Conservation (phyloP, 2,329 filamentous ascomycete species). For the Oidium heveae region DNA sequence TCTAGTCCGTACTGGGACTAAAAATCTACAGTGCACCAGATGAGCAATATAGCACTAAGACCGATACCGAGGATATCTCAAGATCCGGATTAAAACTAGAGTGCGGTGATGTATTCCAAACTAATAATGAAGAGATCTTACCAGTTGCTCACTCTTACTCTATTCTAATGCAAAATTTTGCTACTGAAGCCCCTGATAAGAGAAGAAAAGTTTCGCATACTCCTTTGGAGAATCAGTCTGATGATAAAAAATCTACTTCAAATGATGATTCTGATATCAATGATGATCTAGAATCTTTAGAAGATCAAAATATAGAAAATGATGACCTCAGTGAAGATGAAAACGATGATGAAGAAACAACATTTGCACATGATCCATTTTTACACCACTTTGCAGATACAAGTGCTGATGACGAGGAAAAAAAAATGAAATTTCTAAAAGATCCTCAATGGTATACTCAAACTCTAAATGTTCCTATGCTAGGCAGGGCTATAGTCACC, state of each 20-base stretch:
- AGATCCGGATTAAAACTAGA: constrained; percentile 13
- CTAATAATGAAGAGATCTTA: constrained; percentile 17
- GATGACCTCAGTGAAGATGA: constrained; percentile 16
- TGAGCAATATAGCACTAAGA: constrained; percentile 14
- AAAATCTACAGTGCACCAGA: constrained; percentile 7
- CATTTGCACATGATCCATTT: constrained; percentile 45
- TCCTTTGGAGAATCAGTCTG: constrained; percentile 4
- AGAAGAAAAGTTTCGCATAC: constrained; percentile 26
- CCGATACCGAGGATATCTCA: constrained; percentile 8
- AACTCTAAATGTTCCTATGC: constrained; percentile 18
- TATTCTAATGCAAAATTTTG: constrained; percentile 31
- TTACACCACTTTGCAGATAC: constrained; percentile 53
- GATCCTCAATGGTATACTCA: constrained; percentile 25
- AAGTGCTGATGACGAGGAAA: constrained; percentile 32
- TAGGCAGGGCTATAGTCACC: constrained; percentile 23
- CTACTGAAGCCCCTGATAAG: constrained; percentile 24
- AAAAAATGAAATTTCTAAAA: constrained; percentile 25
- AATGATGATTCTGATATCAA: constrained; percentile 13
- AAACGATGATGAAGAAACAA: constrained; percentile 16
- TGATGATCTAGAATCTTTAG: constrained; percentile 24
- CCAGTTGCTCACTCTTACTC: constrained; percentile 25
- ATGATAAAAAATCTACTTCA: constrained; percentile 4
- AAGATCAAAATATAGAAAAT: constrained; percentile 17
- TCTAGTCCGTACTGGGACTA: not conserved
- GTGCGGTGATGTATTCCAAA: constrained; percentile 20